Base-by-base conservation (phyloP, 306 rosid genomes). In the Fagus sylvatica region DNA sequence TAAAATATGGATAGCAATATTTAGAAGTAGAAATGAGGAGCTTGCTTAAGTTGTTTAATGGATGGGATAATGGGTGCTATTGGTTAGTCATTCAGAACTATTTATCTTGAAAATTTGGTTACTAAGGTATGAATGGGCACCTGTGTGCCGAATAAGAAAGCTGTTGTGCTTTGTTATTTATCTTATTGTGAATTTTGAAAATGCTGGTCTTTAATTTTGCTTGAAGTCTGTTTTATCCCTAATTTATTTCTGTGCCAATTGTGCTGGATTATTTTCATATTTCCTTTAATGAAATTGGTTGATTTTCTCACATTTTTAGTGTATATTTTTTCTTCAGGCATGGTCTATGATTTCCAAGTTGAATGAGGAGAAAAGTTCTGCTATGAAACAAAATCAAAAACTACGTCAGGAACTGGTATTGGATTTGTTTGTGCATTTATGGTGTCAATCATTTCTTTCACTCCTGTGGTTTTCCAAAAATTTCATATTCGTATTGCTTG, bases 341-440 rank as follows among this genome's bases (percentile, higher is more conserved):
- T 78, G 78, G 90, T 78, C 85, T 19, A 19, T 42, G 69, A 70
- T 86, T 62, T 80, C 90, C 72, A 77, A 72, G 81, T 81, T 83
- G 81, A 86, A 82, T 0, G 85, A 80, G 66, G 87, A 83, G 83
- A 86, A 83, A 72, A 72, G 78, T 69, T 64, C 68, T 33, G 90
- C 90, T 61, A 62, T 86, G 62, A 80, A 71, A 86, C 74, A 75
- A 74, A 83, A 56, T 78, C 87, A 86, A 69, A 80, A 78, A 77
- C 82, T 83, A 72, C 83, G 62, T 41, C 83, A 70, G 48, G 89
- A 86, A 39, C 79, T 86, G 89, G 89, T 86, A 86, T 70, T 60
- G 69, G 42, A 40, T 80, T 5, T 65, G 57, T 37, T 28, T 33
- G 17, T 56, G 22, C 75, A 22, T 76, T 54, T 76, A 36, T 62